Evolutionary conservation across 106 monocot genomes (phyloP).

Genomic region (Platanthera guangdongensis): DNA sequence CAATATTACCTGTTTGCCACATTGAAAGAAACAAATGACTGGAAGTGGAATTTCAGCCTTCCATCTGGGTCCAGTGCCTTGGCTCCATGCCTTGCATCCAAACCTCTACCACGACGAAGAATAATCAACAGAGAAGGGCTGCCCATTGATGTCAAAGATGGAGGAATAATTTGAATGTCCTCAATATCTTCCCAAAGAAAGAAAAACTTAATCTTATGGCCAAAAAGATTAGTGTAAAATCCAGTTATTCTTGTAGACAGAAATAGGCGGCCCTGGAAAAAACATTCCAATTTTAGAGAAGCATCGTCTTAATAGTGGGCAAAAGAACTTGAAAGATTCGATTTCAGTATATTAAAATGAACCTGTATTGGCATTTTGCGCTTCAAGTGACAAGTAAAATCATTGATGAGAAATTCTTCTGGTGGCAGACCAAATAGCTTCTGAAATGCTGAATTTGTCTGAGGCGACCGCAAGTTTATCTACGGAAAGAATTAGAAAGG

Average conservation of each 20-base stretch:
- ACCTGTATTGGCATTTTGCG: constrained; percentile 94
- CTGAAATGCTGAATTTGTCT: constrained; percentile 70
- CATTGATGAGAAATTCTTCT: constrained; percentile 92
- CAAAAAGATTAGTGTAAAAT: constrained; percentile 77
- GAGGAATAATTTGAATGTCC: constrained; percentile 68
- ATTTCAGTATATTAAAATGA: background rate
- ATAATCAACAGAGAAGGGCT: constrained; percentile 75
- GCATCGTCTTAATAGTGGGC: background rate
- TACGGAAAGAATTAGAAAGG: constrained; percentile 10
- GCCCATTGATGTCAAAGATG: constrained; percentile 55
- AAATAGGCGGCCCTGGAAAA: constrained; percentile 74
- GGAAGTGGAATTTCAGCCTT: constrained; percentile 69
- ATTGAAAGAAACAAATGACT: constrained; percentile 81
- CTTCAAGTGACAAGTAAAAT: constrained; percentile 83
- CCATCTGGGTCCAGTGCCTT: constrained; percentile 55
- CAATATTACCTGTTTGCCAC: constrained; percentile 57
- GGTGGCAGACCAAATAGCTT: constrained; percentile 67
- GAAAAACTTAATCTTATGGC: constrained; percentile 84
- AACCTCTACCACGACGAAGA: constrained; percentile 59
- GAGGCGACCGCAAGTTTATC: constrained; percentile 80
- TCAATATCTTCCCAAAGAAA: constrained; percentile 89
- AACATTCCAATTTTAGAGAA: background rate
- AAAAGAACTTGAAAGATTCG: background rate
- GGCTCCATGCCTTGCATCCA: constrained; percentile 76
- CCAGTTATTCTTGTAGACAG: constrained; percentile 85